Percentiles rank a stretch among this genome's conserved stretches.
Conservation (phyloP, 2,329 filamentous ascomycete species). For the Penicillium brevicompactum region DNA sequence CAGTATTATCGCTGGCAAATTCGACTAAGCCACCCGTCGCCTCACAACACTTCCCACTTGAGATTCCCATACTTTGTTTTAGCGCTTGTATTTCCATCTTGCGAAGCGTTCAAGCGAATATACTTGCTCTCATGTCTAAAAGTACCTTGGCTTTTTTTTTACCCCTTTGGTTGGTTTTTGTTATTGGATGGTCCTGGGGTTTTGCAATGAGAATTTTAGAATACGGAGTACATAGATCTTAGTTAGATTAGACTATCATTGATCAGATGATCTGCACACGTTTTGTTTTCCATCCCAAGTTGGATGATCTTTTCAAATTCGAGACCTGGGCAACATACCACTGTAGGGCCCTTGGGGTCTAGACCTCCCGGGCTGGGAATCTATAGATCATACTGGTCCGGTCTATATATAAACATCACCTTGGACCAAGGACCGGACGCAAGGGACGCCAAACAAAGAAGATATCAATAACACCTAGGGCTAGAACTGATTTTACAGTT, state of each 20-base stretch:
- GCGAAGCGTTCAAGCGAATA: slow-evolving; percentile 23
- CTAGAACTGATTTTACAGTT: too few species aligned
- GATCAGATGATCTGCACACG: slow-evolving; percentile 3
- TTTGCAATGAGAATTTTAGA: neutral
- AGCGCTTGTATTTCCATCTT: slow-evolving; percentile 15
- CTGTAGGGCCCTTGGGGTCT: too few species aligned
- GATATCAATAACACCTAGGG: too few species aligned
- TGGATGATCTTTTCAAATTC: neutral
- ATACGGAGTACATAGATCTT: slow-evolving; percentile 8
- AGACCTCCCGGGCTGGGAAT: too few species aligned
- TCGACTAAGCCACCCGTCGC: slow-evolving; percentile 19
- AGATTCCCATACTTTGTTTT: slow-evolving; percentile 4
- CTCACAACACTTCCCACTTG: slow-evolving; percentile 1
- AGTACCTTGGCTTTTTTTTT: slow-evolving; percentile 6
- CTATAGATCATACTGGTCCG: too few species aligned
- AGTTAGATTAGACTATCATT: slow-evolving; percentile 11
- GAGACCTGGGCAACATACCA: neutral
- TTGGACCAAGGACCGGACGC: too few species aligned
- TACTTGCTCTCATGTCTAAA: slow-evolving; percentile 15
- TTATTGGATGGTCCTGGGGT: neutral
- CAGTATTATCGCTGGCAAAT: slow-evolving; percentile 35
- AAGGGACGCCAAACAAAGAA: too few species aligned
- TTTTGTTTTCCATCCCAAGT: slow-evolving; percentile 4
- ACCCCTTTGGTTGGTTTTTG: neutral
- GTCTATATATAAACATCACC: too few species aligned